A percentile compares a stretch with the other conserved stretches of the same genome.
These are phyloP conservation scores for Marchantia paleacea DNA, from an alignment of 225 moss, liverwort and hornwort species.

Conservation along the genomic window DNA sequence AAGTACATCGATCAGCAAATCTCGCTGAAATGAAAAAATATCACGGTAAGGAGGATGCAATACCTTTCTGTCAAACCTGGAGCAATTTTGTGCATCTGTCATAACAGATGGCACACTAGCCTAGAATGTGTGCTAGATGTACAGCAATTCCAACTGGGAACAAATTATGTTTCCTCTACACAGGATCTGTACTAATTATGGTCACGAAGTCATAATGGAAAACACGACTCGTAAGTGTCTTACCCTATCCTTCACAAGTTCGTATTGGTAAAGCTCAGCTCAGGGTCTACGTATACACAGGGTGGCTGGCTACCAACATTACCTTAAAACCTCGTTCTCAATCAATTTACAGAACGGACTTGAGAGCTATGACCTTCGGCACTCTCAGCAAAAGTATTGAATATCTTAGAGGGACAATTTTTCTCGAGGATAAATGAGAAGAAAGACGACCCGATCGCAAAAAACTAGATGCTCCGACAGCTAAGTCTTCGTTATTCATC, in stretches of 20 bases:
- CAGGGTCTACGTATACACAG: conserved; percentile 7
- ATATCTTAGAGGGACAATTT: background rate
- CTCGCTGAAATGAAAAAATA: too few relatives aligned
- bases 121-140: background rate
- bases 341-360: background rate
- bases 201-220: background rate
- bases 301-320: background rate
- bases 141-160: background rate
- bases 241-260: background rate
- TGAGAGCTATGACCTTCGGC: background rate
- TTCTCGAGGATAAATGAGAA: background rate
- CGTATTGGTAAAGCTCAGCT: background rate
- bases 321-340: background rate
- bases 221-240: background rate
- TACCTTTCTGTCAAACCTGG: background rate
- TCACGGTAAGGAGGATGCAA: background rate
- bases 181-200: background rate
- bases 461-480: background rate
- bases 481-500: conserved; percentile 19
- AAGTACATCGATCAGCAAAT: too few relatives aligned
- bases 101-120: background rate
- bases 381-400: background rate
- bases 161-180: background rate
- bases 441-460: background rate
- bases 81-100: background rate